A percentile compares a stretch with the other conserved stretches of the same genome.
Evolutionary conservation across 176 grass and related monocot species (phyloP).

Genomic region (Saccharum officinarum): DNA sequence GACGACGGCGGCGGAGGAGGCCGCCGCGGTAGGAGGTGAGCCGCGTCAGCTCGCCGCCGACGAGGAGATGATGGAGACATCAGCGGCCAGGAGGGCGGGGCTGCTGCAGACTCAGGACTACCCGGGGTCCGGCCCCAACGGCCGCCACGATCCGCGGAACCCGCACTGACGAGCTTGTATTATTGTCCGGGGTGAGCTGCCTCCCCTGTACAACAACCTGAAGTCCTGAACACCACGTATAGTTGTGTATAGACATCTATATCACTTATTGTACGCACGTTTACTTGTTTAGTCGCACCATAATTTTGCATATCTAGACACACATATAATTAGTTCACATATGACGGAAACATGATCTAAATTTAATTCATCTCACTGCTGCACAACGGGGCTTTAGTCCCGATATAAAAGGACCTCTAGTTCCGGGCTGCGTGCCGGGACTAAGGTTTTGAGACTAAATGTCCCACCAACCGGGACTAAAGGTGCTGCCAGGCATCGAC

Average conservation of each 20-base stretch:
- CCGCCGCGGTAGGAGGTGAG: neutral
- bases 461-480: no score
- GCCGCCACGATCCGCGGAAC: conserved; percentile 66
- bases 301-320: conserved; percentile 16
- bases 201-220: neutral
- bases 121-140: conserved; percentile 61
- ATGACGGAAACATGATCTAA: neutral
- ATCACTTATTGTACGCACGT: neutral
- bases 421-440: no score
- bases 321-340: neutral
- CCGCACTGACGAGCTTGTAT: conserved; percentile 28
- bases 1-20: neutral
- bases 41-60: conserved; percentile 1
- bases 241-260: neutral
- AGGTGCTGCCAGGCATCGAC: no score
- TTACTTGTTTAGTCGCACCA: neutral
- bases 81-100: conserved; percentile 39
- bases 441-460: no score
- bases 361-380: conserved; percentile 29
- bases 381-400: no score
- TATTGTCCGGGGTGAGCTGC: neutral
- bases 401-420: no score
- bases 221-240: neutral
- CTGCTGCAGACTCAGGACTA: conserved; percentile 76
- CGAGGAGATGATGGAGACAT: neutral